Evolutionary conservation across 176 grass and related monocot genomes (phyloP).

Genomic region (Ampelocalamus luodianensis): DNA sequence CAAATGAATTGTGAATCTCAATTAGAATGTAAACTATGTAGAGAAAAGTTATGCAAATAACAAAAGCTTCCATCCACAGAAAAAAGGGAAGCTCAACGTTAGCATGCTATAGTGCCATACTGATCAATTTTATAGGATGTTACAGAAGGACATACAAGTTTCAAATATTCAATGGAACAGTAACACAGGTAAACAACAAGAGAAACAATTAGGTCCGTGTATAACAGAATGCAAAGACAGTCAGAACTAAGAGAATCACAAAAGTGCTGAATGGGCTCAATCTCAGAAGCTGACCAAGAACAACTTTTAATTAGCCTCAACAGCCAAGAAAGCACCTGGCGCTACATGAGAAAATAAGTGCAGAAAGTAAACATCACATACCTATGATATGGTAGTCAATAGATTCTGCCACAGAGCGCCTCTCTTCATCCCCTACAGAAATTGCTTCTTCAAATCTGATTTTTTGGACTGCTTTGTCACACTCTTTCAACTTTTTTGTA

Average conservation of each 20-base stretch:
- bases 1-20: conserved; percentile 15
- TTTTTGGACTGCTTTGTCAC: conserved; percentile 93
- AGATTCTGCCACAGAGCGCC: conserved; percentile 59
- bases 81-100: background rate
- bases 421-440: conserved; percentile 60
- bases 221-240: background rate
- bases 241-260: conserved; percentile 1
- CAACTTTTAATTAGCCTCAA: background rate
- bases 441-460: conserved; percentile 93
- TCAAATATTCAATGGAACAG: conserved; percentile 1
- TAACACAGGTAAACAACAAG: conserved; percentile 12
- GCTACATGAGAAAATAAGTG: background rate
- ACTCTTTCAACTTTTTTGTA: conserved; percentile 88
- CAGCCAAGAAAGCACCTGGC: background rate
- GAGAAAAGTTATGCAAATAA: background rate
- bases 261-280: background rate
- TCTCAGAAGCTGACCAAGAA: background rate
- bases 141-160: background rate
- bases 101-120: background rate
- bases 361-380: conserved; percentile 44
- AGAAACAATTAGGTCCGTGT: background rate
- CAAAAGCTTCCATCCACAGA: conserved; percentile 8
- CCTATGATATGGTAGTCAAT: conserved; percentile 78
- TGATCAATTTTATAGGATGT: background rate
- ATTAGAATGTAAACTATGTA: conserved; percentile 8